These are phyloP conservation scores for Dryadomyces quercivorus DNA, from an alignment of 2,329 filamentous ascomycete genomes.

Conservation along the genomic window DNA sequence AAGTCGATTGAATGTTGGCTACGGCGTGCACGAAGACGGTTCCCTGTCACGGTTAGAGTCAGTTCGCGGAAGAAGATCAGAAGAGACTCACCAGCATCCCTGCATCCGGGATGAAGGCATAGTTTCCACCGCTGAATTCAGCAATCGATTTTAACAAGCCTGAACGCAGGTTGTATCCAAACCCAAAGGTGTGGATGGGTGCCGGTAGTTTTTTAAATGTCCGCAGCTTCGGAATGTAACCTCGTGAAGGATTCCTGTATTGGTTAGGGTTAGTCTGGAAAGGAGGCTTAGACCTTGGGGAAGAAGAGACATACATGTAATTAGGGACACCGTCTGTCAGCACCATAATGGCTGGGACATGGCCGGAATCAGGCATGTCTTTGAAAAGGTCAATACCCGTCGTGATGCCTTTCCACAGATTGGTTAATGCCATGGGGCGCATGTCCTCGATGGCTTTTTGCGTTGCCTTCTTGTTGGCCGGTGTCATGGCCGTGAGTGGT, in stretches of 20 bases:
- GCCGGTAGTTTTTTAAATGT: conserved; percentile 27
- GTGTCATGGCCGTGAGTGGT: conserved; percentile 33
- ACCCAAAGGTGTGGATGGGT: conserved; percentile 41
- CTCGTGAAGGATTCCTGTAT: conserved; percentile 25
- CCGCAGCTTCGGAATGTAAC: conserved; percentile 43
- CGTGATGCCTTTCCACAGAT: conserved; percentile 45
- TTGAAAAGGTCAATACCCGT: conserved; percentile 37
- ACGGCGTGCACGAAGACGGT: conserved; percentile 51
- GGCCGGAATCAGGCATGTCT: conserved; percentile 9
- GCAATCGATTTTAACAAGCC: conserved; percentile 47
- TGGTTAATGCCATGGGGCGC: conserved; percentile 28
- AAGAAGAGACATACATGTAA: conserved; percentile 26
- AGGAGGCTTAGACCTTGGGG: not conserved
- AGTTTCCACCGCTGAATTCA: conserved; percentile 44
- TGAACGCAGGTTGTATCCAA: conserved; percentile 36
- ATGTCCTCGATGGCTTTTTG: conserved; percentile 31
- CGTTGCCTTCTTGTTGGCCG: conserved; percentile 29
- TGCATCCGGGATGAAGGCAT: conserved; percentile 48
- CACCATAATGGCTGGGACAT: conserved; percentile 39
- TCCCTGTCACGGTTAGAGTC: conserved; percentile 13
- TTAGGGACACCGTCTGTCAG: conserved; percentile 45
- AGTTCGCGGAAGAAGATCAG: not conserved
- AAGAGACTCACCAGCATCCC: conserved; percentile 39
- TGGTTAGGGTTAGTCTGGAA: conserved; percentile 11
- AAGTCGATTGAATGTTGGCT: conserved; percentile 48